Base-by-base conservation (phyloP, 306 rosid genomes). In the Glycine soja region DNA sequence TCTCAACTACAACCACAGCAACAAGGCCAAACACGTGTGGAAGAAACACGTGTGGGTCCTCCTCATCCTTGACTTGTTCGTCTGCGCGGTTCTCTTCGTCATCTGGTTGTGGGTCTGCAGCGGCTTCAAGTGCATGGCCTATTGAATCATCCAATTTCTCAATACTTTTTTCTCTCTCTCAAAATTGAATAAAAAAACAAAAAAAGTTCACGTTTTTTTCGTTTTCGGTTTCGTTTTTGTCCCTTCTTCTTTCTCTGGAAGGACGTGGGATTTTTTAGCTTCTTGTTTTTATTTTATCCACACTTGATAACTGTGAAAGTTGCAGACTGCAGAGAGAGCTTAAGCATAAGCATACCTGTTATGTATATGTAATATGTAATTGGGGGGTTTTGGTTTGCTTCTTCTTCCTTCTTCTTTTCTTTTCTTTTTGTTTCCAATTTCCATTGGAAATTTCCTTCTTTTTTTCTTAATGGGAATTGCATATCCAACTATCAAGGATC, bases 31-130 rank as follows among this genome's bases (percentile, higher is more conserved):
- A 85, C 97, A 90, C 51, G 85, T 92, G 19, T 95, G 99, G 99
- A 90, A 87, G 85, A 95, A 88, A 57, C 99, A 95, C 68, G 96
- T 95, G 34, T 92, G 98, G 98, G 92, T 93, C 70, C 93, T 95
- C 56, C 70, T 93, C 87, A 36, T 88, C 76, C 84, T 95, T 12
- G 99, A 95, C 56, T 65, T 93, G 87, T 88, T 89, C 32, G 96
- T 93, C 10, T 95, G 99, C 51, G 67, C 90, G 7, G 82, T 90
- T 68, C 84, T 95, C 83, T 95, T 95, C 71, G 90, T 81, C 30
- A 90, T 95, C 50, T 95, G 99, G 99, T 70, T 95, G 71, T 91
- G 98, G 97, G 92, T 93, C 84, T 95, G 99, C 89, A 85, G 97
- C 72, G 99, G 99, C 4, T 89, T 95, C 76, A 80, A 92, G 88